A percentile compares a stretch with the other conserved stretches of the same genome.
Conservation (phyloP, 495 filamentous ascomycete genomes). For the Daldinia concentrica region DNA sequence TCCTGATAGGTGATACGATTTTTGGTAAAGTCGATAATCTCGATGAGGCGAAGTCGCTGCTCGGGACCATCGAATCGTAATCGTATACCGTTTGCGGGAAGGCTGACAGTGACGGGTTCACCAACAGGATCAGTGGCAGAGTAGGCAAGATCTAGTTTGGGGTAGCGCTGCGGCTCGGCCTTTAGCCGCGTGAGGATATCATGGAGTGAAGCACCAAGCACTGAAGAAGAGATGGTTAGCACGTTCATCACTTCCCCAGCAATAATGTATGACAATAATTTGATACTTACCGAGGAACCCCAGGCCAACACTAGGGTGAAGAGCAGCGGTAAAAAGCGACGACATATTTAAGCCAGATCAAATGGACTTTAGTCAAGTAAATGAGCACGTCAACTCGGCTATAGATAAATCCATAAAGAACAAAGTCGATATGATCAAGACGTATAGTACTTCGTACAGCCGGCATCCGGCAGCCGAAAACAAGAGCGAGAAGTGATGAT, state of each 20-base stretch:
- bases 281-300: slow-evolving; percentile 75
- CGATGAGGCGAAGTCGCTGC: slow-evolving; percentile 88
- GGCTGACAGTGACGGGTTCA: slow-evolving; percentile 74
- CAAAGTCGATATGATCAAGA: neutral
- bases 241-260: neutral
- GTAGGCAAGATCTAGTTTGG: slow-evolving; percentile 82
- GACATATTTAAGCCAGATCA: slow-evolving; percentile 53
- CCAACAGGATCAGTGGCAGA: slow-evolving; percentile 72
- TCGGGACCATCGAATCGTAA: slow-evolving; percentile 93
- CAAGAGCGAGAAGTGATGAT: too few species aligned
- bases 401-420: slow-evolving; percentile 33
- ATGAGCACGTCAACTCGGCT: slow-evolving; percentile 9
- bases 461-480: too few species aligned
- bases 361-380: slow-evolving; percentile 2
- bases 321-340: slow-evolving; percentile 69
- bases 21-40: slow-evolving; percentile 91
- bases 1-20: slow-evolving; percentile 83
- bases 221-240: slow-evolving; percentile 54
- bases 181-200: slow-evolving; percentile 87
- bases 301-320: slow-evolving; percentile 78
- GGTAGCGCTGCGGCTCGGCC: slow-evolving; percentile 80
- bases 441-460: too few species aligned
- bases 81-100: slow-evolving; percentile 86
- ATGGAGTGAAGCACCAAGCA: slow-evolving; percentile 88
- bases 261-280: neutral